phyloP scores from a whole-genome alignment of 495 filamentous ascomycete species.

The Talaromyces borbonicus region DNA sequence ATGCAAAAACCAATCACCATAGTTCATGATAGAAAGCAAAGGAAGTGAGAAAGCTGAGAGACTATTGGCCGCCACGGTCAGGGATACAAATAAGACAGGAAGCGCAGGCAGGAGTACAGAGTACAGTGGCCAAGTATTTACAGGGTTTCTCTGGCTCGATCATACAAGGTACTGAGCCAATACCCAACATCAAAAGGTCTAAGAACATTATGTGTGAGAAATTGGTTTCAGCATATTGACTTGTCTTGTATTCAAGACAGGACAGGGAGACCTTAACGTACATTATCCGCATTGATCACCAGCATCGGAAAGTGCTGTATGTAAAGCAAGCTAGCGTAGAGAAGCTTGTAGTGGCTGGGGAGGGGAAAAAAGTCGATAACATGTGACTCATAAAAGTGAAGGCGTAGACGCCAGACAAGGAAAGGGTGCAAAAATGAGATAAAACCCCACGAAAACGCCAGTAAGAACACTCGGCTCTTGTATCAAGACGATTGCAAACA shows the following conservation, averaged over 20 bases:
- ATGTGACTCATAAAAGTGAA: constrained; percentile 26
- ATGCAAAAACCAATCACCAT: constrained; percentile 9
- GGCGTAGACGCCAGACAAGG: constrained; percentile 24
- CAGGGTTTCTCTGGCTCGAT: constrained; percentile 19
- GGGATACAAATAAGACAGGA: background rate
- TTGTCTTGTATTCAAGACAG: constrained; percentile 38
- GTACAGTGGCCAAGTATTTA: constrained; percentile 25
- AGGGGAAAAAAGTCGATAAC: constrained; percentile 15
- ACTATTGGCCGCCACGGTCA: constrained; percentile 11
- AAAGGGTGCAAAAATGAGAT: constrained; percentile 10
- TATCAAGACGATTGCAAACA: constrained; percentile 26
- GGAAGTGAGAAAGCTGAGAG: constrained; percentile 9
- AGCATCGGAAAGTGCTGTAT: constrained; percentile 46
- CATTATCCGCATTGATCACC: constrained; percentile 60
- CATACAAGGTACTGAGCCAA: constrained; percentile 24
- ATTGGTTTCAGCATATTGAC: constrained; percentile 42
- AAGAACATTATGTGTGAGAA: constrained; percentile 42
- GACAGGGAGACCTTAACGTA: constrained; percentile 63
- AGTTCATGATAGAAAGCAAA: constrained; percentile 10
- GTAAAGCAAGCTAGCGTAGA: constrained; percentile 20
- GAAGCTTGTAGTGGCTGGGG: constrained; percentile 18
- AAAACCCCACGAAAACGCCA: constrained; percentile 26
- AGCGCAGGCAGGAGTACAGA: constrained; percentile 16
- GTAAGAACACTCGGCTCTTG: constrained; percentile 23
- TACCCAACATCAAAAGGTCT: constrained; percentile 25